phyloP scores from a whole-genome alignment of 805 yeast genomes.

The Starmerella stellata region DNA sequence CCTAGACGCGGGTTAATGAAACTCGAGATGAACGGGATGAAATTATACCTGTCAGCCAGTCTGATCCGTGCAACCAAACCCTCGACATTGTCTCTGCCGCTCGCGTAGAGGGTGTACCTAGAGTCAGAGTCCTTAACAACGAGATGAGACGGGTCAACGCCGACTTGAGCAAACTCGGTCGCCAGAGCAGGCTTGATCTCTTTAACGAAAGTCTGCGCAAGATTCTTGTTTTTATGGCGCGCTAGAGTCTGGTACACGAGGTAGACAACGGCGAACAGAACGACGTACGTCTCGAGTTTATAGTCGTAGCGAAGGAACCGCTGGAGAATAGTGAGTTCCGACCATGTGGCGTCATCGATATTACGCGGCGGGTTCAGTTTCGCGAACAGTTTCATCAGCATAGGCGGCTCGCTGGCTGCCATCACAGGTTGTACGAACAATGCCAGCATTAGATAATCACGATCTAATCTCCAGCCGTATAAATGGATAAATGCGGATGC shows the following conservation, averaged over 20 bases:
- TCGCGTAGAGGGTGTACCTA: constrained; percentile 52
- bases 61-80: constrained; percentile 42
- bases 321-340: constrained; percentile 37
- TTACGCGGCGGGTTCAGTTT: constrained; percentile 1
- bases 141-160: constrained; percentile 25
- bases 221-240: constrained; percentile 34
- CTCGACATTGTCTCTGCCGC: constrained; percentile 70
- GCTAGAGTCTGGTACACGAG: constrained; percentile 41
- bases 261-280: constrained; percentile 34
- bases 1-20: constrained; percentile 38
- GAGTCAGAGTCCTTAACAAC: constrained; percentile 46
- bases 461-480: too few relatives aligned
- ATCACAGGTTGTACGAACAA: background rate
- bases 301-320: constrained; percentile 53
- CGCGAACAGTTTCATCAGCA: background rate
- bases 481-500: too few relatives aligned
- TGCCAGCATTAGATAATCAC: too few relatives aligned
- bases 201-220: constrained; percentile 37
- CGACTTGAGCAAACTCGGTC: constrained; percentile 63
- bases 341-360: constrained; percentile 29
- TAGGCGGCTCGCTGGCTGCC: constrained; percentile 1
- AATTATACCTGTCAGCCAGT: constrained; percentile 64
- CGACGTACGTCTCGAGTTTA: constrained; percentile 48
- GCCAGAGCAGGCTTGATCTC: constrained; percentile 36
- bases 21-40: constrained; percentile 51